These are phyloP conservation scores for Aspergillus floridensis DNA, from an alignment of 2,329 filamentous ascomycete species.

Conservation along the genomic window DNA sequence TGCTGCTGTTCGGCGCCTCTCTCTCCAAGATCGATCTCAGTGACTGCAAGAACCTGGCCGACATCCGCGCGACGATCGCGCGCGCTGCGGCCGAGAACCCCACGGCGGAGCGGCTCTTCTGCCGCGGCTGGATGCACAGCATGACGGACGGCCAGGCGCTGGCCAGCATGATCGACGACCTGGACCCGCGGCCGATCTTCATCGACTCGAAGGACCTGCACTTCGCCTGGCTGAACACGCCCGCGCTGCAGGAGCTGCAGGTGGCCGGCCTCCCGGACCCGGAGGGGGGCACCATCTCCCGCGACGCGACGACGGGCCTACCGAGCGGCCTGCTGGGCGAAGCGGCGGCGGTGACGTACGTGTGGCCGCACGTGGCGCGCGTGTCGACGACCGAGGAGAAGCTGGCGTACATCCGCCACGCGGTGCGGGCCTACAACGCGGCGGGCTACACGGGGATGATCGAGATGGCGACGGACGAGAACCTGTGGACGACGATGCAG, in stretches of 20 bases:
- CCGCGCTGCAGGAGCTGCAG: conserved; percentile 47
- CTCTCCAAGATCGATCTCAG: conserved; percentile 40
- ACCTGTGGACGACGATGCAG: conserved; percentile 47
- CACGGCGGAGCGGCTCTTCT: too few species aligned
- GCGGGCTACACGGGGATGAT: conserved; percentile 50
- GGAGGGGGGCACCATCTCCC: conserved; percentile 47
- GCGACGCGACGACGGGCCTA: conserved; percentile 27
- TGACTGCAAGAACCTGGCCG: too few species aligned
- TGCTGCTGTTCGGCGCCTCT: conserved; percentile 48
- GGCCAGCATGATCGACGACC: too few species aligned
- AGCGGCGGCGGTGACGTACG: conserved; percentile 44
- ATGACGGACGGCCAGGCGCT: too few species aligned
- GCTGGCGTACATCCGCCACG: conserved; percentile 39
- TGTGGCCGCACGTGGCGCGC: conserved; percentile 49
- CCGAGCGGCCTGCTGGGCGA: conserved; percentile 44
- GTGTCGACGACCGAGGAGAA: conserved; percentile 45
- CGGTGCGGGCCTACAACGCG: conserved; percentile 43
- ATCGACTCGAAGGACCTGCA: conserved; percentile 24
- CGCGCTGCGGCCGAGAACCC: too few species aligned
- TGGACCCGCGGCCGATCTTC: too few species aligned
- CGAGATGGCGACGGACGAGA: conserved; percentile 54
- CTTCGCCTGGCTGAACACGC: conserved; percentile 51
- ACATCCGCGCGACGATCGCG: too few species aligned
- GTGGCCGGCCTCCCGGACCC: conserved; percentile 42
- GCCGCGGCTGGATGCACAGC: too few species aligned